Percentiles rank a stretch among this genome's conserved stretches.
These are phyloP conservation scores for Trametes sp. DNA, from an alignment of 1,284 basidiomycete species.

Conservation along the genomic window DNA sequence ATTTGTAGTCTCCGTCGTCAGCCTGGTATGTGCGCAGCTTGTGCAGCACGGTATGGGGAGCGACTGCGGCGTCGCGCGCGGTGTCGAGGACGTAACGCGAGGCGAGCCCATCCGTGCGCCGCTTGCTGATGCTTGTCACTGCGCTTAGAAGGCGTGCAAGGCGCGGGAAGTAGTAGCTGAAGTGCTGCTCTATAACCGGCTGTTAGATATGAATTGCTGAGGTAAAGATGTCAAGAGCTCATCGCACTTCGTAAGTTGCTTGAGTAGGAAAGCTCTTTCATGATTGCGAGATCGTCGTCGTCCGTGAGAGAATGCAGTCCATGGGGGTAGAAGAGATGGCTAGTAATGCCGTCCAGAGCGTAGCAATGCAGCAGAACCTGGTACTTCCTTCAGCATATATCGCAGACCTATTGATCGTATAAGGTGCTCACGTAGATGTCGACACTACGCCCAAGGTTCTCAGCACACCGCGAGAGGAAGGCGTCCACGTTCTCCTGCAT, in stretches of 20 bases:
- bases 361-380: conserved; percentile 36
- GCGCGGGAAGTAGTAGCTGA: conserved; percentile 30
- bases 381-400: neutral
- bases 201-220: neutral
- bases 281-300: conserved; percentile 26
- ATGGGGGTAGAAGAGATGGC: conserved; percentile 34
- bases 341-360: conserved; percentile 34
- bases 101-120: conserved; percentile 12
- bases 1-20: conserved; percentile 15
- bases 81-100: conserved; percentile 28
- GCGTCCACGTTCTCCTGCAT: conserved; percentile 30
- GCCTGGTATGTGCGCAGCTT: conserved; percentile 25
- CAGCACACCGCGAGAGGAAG: conserved; percentile 28
- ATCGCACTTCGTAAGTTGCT: conserved; percentile 24
- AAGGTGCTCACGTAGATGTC: conserved; percentile 33
- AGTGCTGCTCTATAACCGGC: conserved; percentile 22
- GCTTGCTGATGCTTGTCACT: conserved; percentile 9
- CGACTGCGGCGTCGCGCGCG: conserved; percentile 17
- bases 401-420: too few species aligned
- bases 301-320: conserved; percentile 31
- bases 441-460: conserved; percentile 20
- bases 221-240: neutral
- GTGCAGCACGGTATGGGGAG: conserved; percentile 28
- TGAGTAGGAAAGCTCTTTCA: conserved; percentile 34
- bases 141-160: conserved; percentile 14